A percentile compares a stretch with the other conserved stretches of the same genome.
These are phyloP conservation scores for Mucor irregularis DNA, from an alignment of 371 early-diverging fungal genomes.

Conservation along the genomic window DNA sequence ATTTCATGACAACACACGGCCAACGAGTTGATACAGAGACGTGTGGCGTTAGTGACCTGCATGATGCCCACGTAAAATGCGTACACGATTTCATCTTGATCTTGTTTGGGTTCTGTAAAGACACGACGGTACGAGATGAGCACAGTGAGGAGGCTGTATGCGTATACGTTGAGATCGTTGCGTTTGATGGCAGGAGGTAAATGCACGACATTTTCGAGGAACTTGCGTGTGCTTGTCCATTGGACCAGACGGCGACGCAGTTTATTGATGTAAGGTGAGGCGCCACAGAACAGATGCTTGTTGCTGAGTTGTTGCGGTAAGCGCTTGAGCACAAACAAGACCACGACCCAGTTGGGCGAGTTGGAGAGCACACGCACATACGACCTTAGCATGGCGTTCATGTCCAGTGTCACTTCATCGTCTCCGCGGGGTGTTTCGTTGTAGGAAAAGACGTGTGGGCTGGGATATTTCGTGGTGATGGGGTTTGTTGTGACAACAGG, in stretches of 20 bases:
- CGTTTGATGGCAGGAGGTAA: slow-evolving; percentile 60
- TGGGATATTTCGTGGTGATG: slow-evolving; percentile 23
- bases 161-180: slow-evolving; percentile 63
- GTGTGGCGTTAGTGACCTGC: slow-evolving; percentile 71
- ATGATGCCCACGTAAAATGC: slow-evolving; percentile 81
- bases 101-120: slow-evolving; percentile 57
- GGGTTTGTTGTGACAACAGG: slow-evolving; percentile 10
- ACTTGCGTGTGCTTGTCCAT: slow-evolving; percentile 53
- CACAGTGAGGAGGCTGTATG: slow-evolving; percentile 69
- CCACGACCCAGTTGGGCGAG: slow-evolving; percentile 70
- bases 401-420: slow-evolving; percentile 19
- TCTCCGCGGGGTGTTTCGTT: slow-evolving; percentile 26
- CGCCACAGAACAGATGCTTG: slow-evolving; percentile 71
- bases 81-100: slow-evolving; percentile 75
- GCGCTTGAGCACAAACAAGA: slow-evolving; percentile 61
- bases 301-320: slow-evolving; percentile 71
- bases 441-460: slow-evolving; percentile 49
- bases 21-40: slow-evolving; percentile 83
- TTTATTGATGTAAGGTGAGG: slow-evolving; percentile 50
- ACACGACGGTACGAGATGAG: slow-evolving; percentile 77
- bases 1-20: slow-evolving; percentile 83
- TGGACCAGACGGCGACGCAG: slow-evolving; percentile 57
- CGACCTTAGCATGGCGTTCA: slow-evolving; percentile 47
- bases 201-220: slow-evolving; percentile 51
- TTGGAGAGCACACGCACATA: slow-evolving; percentile 58